Conservation (phyloP, 2,329 filamentous ascomycete genomes). For the Calonectria naviculata region DNA sequence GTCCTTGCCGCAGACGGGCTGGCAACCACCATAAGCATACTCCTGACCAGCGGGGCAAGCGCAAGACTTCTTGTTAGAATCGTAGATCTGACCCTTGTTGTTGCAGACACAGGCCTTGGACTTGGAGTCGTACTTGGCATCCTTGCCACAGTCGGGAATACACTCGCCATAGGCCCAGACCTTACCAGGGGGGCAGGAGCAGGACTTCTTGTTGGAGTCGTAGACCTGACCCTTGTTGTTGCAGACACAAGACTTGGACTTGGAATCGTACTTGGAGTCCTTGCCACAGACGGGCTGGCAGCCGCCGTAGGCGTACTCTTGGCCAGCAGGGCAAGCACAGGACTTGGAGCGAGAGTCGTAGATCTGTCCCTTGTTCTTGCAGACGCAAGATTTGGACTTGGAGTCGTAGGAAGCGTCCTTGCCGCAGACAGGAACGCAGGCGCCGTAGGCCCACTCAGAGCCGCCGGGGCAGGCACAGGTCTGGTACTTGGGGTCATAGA, state of each 20-base stretch:
- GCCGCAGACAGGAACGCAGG: neutral
- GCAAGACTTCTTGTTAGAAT: constrained; percentile 2
- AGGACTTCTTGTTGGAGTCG: neutral
- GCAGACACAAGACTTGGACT: neutral
- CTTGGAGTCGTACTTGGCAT: constrained; percentile 1
- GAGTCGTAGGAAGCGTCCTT: neutral
- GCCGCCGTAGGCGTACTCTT: neutral
- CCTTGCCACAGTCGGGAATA: neutral
- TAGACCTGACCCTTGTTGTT: constrained; percentile 1
- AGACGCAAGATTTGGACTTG: constrained; percentile 20
- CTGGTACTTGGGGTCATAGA: neutral
- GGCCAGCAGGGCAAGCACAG: constrained; percentile 23
- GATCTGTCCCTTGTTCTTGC: constrained; percentile 3
- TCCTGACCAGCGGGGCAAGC: constrained; percentile 27
- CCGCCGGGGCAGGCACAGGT: neutral
- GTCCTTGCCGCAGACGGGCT: neutral
- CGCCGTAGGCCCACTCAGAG: neutral
- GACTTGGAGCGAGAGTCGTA: neutral
- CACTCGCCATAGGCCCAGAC: neutral
- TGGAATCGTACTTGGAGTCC: neutral
- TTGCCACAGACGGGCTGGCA: constrained; percentile 5
- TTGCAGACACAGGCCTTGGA: constrained; percentile 23
- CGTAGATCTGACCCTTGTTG: neutral
- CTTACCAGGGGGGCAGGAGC: neutral
- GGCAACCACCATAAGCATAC: neutral